Percentiles rank a stretch among this genome's conserved stretches.
These are phyloP conservation scores for Vitis labrusca DNA, from an alignment of 164 flowering plant genomes.

Conservation along the genomic window DNA sequence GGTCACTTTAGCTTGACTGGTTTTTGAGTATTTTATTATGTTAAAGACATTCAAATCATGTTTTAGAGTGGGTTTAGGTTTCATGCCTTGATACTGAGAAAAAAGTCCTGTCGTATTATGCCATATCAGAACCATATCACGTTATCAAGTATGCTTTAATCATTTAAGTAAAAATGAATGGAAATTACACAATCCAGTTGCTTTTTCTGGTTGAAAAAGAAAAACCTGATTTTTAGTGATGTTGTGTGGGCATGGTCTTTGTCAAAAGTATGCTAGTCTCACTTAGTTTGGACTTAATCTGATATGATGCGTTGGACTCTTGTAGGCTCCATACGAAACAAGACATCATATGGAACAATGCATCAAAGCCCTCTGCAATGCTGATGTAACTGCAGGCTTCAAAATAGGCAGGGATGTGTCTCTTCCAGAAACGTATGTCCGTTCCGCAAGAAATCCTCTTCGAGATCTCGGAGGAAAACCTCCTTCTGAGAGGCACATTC, in stretches of 20 bases:
- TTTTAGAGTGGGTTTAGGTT: not conserved
- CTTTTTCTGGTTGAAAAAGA: too few relatives aligned
- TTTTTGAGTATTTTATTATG: not conserved
- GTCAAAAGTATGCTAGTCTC: too few relatives aligned
- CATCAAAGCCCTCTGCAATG: slow-evolving; percentile 75
- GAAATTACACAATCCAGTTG: too few relatives aligned
- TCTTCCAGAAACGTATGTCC: slow-evolving; percentile 64
- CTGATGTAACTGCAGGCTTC: slow-evolving; percentile 62
- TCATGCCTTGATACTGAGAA: not conserved
- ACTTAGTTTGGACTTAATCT: not conserved
- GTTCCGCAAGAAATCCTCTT: slow-evolving; percentile 56
- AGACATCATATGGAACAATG: slow-evolving; percentile 73
- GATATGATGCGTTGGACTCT: not conserved
- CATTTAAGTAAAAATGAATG: not conserved
- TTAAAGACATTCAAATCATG: not conserved
- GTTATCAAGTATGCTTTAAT: not conserved
- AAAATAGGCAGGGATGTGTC: slow-evolving; percentile 68
- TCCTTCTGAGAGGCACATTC: slow-evolving; percentile 47
- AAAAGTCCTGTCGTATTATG: not conserved
- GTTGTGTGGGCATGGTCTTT: too few relatives aligned
- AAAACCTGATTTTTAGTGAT: too few relatives aligned
- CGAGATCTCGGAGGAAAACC: slow-evolving; percentile 67
- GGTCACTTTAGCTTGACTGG: not conserved
- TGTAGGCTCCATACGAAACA: slow-evolving; percentile 67
- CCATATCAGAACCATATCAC: not conserved